Evolutionary conservation across 2,329 filamentous ascomycete genomes (phyloP).

Genomic region (Saccharata proteae): DNA sequence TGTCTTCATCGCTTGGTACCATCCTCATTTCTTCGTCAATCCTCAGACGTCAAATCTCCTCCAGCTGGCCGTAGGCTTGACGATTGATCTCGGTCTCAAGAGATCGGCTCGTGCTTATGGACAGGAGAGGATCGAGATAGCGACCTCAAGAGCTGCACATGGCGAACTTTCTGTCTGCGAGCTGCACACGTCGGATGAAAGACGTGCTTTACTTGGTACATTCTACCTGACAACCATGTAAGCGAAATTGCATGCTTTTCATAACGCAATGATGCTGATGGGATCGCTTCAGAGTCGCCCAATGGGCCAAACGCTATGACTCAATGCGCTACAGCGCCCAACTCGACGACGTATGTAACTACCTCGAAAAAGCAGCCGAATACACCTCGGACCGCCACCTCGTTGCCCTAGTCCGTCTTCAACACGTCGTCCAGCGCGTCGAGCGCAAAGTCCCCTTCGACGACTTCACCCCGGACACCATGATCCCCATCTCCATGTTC

Average conservation of each 20-base stretch:
- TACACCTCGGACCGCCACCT: slow-evolving; percentile 8
- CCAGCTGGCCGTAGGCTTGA: slow-evolving; percentile 28
- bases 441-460: slow-evolving; percentile 7
- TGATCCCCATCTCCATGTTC: slow-evolving; percentile 8
- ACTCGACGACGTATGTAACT: slow-evolving; percentile 5
- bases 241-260: slow-evolving; percentile 10
- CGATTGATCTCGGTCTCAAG: slow-evolving; percentile 28
- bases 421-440: slow-evolving; percentile 8
- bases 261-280: no score
- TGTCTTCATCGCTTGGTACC: slow-evolving; percentile 11
- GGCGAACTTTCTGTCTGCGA: slow-evolving; percentile 17
- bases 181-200: slow-evolving; percentile 23
- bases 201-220: slow-evolving; percentile 29
- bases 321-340: slow-evolving; percentile 9
- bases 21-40: slow-evolving; percentile 29
- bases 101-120: slow-evolving; percentile 14
- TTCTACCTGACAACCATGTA: slow-evolving; percentile 29
- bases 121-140: slow-evolving; percentile 1
- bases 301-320: slow-evolving; percentile 6
- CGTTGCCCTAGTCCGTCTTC: slow-evolving; percentile 8
- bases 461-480: slow-evolving; percentile 6
- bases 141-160: slow-evolving; percentile 6
- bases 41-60: slow-evolving; percentile 26
- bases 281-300: slow-evolving; percentile 4
- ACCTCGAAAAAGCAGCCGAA: slow-evolving; percentile 6